A percentile compares a stretch with the other conserved stretches of the same genome.
Evolutionary conservation across 768 basidiomycete species (phyloP).

Genomic region (Coprinopsis marcescibilis): DNA sequence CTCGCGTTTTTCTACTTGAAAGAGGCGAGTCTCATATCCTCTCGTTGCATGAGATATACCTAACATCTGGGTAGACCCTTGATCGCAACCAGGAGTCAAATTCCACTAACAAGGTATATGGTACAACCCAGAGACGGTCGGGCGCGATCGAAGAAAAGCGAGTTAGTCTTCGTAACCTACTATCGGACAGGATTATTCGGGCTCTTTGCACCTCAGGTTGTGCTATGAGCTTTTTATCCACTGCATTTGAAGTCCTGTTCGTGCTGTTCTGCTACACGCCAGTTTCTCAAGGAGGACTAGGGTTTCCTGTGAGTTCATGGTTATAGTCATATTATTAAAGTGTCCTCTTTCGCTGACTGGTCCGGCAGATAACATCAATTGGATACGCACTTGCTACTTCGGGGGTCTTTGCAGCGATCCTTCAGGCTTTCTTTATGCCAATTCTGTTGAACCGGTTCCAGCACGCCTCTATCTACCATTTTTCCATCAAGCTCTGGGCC

Average conservation of each 20-base stretch:
- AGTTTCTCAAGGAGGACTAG: constrained; percentile 49
- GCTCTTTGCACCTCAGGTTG: constrained; percentile 48
- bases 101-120: not conserved
- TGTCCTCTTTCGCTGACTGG: too few relatives aligned
- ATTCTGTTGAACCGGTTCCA: too few relatives aligned
- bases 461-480: too few relatives aligned
- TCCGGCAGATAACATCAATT: too few relatives aligned
- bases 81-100: not conserved
- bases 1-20: constrained; percentile 50
- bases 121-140: not conserved
- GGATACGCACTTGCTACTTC: too few relatives aligned
- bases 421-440: too few relatives aligned
- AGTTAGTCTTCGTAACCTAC: constrained; percentile 13
- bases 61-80: constrained; percentile 9
- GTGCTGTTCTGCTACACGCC: constrained; percentile 65
- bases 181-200: constrained; percentile 44
- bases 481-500: too few relatives aligned
- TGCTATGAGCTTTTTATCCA: constrained; percentile 46
- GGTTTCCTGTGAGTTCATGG: constrained; percentile 56
- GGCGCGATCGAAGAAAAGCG: not conserved
- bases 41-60: not conserved
- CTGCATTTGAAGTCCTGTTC: constrained; percentile 61
- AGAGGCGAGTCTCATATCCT: constrained; percentile 32
- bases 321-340: too few relatives aligned
- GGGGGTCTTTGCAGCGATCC: too few relatives aligned